Conservation (phyloP, 1,284 basidiomycete genomes). For the Ganoderma sinense region DNA sequence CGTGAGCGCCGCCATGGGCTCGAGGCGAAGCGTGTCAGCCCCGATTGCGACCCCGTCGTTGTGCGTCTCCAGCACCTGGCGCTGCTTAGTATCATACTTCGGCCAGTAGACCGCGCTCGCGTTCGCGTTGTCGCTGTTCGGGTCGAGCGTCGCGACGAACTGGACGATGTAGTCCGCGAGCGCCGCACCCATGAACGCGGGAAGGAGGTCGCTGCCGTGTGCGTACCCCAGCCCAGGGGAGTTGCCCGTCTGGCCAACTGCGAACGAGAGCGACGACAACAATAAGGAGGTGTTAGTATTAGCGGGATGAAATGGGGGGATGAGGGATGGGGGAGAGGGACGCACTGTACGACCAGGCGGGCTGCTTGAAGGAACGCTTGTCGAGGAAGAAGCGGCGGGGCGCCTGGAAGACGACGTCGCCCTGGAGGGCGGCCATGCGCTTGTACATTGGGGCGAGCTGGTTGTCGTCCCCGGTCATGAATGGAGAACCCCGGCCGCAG, state of each 20-base stretch:
- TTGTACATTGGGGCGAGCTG: conserved; percentile 35
- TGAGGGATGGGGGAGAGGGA: no score
- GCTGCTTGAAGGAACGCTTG: conserved; percentile 47
- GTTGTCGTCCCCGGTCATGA: conserved; percentile 34
- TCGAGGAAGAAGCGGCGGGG: conserved; percentile 43
- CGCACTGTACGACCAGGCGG: conserved; percentile 55
- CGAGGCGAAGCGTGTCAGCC: conserved; percentile 10
- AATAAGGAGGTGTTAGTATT: neutral
- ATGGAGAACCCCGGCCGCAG: conserved; percentile 38
- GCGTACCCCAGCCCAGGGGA: conserved; percentile 50
- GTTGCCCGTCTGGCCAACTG: conserved; percentile 52
- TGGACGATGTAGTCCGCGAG: conserved; percentile 32
- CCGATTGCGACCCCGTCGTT: conserved; percentile 29
- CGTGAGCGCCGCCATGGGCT: conserved; percentile 15
- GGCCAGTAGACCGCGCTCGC: conserved; percentile 27
- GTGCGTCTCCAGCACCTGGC: conserved; percentile 28
- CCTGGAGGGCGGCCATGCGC: conserved; percentile 39
- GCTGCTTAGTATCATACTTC: conserved; percentile 20
- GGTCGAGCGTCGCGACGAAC: conserved; percentile 33
- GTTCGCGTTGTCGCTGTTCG: conserved; percentile 24
- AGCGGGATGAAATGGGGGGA: neutral
- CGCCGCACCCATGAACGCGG: conserved; percentile 18
- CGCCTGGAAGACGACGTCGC: conserved; percentile 52
- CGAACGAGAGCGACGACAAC: neutral
- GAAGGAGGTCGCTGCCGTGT: conserved; percentile 29